A percentile compares a stretch with the other conserved stretches of the same genome.
These are phyloP conservation scores for Leccinum obscurum DNA, from an alignment of 768 basidiomycete species.

Conservation along the genomic window DNA sequence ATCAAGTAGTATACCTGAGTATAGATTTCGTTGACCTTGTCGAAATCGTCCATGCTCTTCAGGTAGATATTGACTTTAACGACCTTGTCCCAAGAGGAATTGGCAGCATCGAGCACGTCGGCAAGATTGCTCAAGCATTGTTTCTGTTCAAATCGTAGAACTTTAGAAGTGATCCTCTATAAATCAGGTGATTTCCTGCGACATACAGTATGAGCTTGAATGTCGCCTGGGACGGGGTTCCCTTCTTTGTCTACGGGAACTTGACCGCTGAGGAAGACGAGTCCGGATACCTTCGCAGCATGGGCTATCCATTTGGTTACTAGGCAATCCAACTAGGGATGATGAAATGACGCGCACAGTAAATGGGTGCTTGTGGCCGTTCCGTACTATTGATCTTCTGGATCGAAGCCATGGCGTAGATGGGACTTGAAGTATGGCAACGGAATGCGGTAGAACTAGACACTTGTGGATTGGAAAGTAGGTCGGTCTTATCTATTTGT, in stretches of 20 bases:
- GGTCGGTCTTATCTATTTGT: constrained; percentile 7
- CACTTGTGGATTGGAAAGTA: neutral
- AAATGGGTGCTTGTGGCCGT: constrained; percentile 30
- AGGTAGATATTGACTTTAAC: constrained; percentile 60
- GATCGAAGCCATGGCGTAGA: constrained; percentile 42
- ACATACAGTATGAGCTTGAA: constrained; percentile 59
- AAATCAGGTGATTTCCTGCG: neutral
- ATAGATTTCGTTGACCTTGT: constrained; percentile 57
- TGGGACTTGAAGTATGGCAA: neutral
- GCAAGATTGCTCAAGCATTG: constrained; percentile 58
- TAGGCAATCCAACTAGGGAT: neutral
- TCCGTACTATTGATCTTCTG: constrained; percentile 56
- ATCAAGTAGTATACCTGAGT: constrained; percentile 41
- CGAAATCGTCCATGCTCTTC: constrained; percentile 59
- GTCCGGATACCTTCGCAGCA: constrained; percentile 55
- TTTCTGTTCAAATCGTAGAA: constrained; percentile 34
- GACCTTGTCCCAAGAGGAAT: constrained; percentile 62
- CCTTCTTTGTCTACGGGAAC: constrained; percentile 51
- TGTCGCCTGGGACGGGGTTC: constrained; percentile 52
- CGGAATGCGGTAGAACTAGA: neutral
- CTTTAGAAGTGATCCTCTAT: neutral
- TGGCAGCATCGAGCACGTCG: constrained; percentile 52
- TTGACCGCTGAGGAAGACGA: constrained; percentile 64
- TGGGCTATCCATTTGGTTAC: constrained; percentile 40
- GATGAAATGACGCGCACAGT: constrained; percentile 7